Percentiles rank a stretch among this genome's conserved stretches.
Conservation (phyloP, 768 basidiomycete genomes). For the Hebeloma cylindrosporum region DNA sequence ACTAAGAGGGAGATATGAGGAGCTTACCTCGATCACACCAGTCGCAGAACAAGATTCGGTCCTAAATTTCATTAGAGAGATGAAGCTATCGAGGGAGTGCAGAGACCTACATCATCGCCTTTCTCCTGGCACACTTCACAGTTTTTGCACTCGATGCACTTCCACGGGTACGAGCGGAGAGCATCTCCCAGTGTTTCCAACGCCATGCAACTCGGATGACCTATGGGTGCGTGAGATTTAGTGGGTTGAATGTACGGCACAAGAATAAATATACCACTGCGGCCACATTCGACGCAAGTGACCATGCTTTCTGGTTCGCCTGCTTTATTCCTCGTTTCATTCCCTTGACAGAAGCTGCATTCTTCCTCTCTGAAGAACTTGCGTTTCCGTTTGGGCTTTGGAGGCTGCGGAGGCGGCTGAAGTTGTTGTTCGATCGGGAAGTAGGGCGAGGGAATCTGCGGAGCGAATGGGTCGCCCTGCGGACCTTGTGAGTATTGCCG, state of each 20-base stretch:
- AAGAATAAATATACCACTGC: slow-evolving; percentile 57
- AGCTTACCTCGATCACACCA: slow-evolving; percentile 81
- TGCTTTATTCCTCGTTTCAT: slow-evolving; percentile 55
- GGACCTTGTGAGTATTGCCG: slow-evolving; percentile 71
- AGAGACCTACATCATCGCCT: slow-evolving; percentile 78
- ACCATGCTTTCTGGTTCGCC: slow-evolving; percentile 67
- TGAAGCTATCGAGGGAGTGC: slow-evolving; percentile 11
- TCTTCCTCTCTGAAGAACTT: slow-evolving; percentile 53
- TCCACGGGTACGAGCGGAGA: slow-evolving; percentile 79
- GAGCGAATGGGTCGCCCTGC: slow-evolving; percentile 83
- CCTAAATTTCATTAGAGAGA: slow-evolving; percentile 40
- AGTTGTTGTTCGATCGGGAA: slow-evolving; percentile 47
- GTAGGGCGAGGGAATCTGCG: slow-evolving; percentile 54
- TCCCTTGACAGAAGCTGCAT: slow-evolving; percentile 81
- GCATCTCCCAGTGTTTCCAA: slow-evolving; percentile 55
- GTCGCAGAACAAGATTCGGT: slow-evolving; percentile 87
- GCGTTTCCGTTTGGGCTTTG: slow-evolving; percentile 51
- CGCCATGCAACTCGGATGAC: slow-evolving; percentile 86
- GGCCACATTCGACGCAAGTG: slow-evolving; percentile 78
- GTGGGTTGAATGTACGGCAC: slow-evolving; percentile 5
- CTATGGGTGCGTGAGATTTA: slow-evolving; percentile 38
- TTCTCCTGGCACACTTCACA: slow-evolving; percentile 87
- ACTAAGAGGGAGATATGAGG: slow-evolving; percentile 3
- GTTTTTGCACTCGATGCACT: slow-evolving; percentile 87
- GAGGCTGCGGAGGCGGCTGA: slow-evolving; percentile 31